A percentile compares a stretch with the other conserved stretches of the same genome.
phyloP scores from a whole-genome alignment of 148 eudicot species.

The Chenopodium suecicum region DNA sequence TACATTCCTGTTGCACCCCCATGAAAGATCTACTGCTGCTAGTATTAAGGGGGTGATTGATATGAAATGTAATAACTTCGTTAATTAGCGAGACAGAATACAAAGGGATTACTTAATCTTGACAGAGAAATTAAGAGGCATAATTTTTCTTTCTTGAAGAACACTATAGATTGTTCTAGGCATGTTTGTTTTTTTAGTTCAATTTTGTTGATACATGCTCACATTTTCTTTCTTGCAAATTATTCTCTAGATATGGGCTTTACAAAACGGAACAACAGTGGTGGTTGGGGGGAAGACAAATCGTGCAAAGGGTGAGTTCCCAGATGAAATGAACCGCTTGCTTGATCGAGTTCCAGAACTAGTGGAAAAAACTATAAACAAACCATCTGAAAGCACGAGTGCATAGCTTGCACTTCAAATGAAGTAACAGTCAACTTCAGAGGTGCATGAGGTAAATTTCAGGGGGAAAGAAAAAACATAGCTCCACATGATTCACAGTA shows the following conservation, averaged over 20 bases:
- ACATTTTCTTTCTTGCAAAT: constrained; percentile 13
- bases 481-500: constrained; percentile 3
- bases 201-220: constrained; percentile 10
- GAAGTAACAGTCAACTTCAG: background rate
- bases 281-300: constrained; percentile 95
- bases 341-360: constrained; percentile 87
- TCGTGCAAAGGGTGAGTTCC: constrained; percentile 80
- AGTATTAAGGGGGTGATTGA: background rate
- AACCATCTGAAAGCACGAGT: constrained; percentile 34
- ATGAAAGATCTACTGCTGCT: background rate
- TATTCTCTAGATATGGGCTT: constrained; percentile 72
- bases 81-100: background rate
- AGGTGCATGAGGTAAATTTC: constrained; percentile 3
- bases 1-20: background rate
- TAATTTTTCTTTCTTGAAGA: background rate
- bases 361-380: constrained; percentile 43
- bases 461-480: background rate
- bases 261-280: constrained; percentile 92
- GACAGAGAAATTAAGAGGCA: background rate
- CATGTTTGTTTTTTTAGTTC: background rate
- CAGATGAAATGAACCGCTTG: constrained; percentile 64
- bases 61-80: background rate
- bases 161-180: background rate
- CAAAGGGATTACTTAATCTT: background rate
- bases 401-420: constrained; percentile 31